Evolutionary conservation across 1,284 basidiomycete species (phyloP), one percentile per base, ranked within the genome.

Genomic region (Puccinia polysora): DNA sequence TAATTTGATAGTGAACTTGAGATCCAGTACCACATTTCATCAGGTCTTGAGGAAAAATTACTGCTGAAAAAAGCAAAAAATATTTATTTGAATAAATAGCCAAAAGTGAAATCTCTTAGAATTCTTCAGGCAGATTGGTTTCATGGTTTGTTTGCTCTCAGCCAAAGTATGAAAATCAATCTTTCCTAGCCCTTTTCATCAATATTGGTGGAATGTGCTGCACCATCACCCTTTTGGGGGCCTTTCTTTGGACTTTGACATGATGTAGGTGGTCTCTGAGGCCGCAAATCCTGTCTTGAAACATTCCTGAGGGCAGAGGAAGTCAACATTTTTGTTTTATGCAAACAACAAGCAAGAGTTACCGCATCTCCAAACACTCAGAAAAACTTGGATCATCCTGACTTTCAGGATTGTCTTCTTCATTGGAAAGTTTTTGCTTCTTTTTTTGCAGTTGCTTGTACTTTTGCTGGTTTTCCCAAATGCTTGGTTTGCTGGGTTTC

Each of bases 391-490:
- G 25, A 43, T 45, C 58, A 5, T 60, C 4, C 8, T 60, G 38
- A 6, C 4, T 14, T 20, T 60, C 58, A 45, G 43, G 14, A 45
- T 60, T 43, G 20, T 45, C 40, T 2, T 60, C 40, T 8, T 15
- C 14, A 36, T n/a, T 45, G 14, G 38, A 14, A 30, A 60, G 45
- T 45, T 50, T 64, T 15, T 45, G 62, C 36, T 32, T 64, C 47
- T 64, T 64, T n/a, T n/a, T 64, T 50, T 32, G 36, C 45, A 23
- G 28, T 20, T n/a, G 45, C 28, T n/a, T 30, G 62, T 40, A 23
- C 36, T 12, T 18, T 49, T 12, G 45, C 18, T 30, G 43, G 18
- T 45, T 47, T 49, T 25, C 32, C 1, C 32, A 4, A 32, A 1
- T 20, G 62, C 10, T n/a, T n/a, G n/a, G 40, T 23, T 64, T 64